A percentile compares a stretch with the other conserved stretches of the same genome.
phyloP scores from a whole-genome alignment of 2,329 filamentous ascomycete species.

The Arthrinium puccinioides region DNA sequence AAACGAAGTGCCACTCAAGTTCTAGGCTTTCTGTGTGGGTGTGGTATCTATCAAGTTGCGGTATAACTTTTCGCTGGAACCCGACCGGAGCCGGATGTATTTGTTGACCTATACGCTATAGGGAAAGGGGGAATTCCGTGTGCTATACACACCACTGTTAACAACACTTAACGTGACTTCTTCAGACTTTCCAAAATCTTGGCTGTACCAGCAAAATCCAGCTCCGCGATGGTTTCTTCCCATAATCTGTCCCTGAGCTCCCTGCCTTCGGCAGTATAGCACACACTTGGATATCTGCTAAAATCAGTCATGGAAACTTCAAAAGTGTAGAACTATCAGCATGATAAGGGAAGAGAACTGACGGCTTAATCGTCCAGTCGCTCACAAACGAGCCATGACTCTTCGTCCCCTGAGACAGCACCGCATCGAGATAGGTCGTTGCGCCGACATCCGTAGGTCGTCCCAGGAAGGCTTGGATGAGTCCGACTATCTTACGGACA shows the following conservation, averaged over 20 bases:
- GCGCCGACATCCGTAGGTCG: not conserved
- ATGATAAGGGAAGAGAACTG: not conserved
- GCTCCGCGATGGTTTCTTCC: slow-evolving; percentile 21
- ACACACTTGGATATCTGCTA: slow-evolving; percentile 11
- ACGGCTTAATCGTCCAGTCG: slow-evolving; percentile 7
- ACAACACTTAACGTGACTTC: too few relatives aligned
- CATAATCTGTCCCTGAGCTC: slow-evolving; percentile 14
- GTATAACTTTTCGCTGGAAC: too few relatives aligned
- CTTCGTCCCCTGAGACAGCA: not conserved
- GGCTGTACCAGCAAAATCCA: slow-evolving; percentile 16
- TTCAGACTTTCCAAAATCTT: slow-evolving; percentile 13
- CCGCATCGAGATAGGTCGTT: slow-evolving; percentile 5
- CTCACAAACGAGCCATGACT: slow-evolving; percentile 5
- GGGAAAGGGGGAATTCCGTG: too few relatives aligned
- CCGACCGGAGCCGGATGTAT: too few relatives aligned
- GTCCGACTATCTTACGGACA: not conserved
- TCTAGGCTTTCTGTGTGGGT: too few relatives aligned
- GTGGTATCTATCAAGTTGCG: too few relatives aligned
- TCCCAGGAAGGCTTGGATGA: not conserved
- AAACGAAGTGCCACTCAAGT: too few relatives aligned
- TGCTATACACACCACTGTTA: too few relatives aligned
- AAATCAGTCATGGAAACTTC: not conserved
- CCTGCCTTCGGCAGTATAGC: slow-evolving; percentile 14
- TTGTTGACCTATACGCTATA: too few relatives aligned
- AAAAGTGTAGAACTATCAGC: not conserved